Evolutionary conservation across 768 basidiomycete genomes (phyloP), one percentile per base, ranked within the genome.

Genomic region (Boletus reticuloceps): DNA sequence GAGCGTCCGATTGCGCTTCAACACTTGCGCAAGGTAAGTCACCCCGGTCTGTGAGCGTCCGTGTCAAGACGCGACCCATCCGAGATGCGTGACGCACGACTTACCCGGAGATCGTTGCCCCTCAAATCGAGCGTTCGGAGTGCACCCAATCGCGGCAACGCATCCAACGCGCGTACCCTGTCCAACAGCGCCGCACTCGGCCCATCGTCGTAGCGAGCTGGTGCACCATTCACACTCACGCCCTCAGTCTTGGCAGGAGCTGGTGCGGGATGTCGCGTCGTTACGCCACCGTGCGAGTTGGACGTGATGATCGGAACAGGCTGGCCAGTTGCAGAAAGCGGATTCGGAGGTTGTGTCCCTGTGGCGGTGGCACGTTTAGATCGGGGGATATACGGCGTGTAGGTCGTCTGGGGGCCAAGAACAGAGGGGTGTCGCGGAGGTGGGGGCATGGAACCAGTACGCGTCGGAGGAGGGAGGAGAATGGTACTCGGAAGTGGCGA

Each of bases 1-100:
- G 42, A 98, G 77, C 4, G 96, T 98, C 42, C 94, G 79, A 71
- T 99, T 98, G 37, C 96, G 86, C 68, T 98, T 98, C 58, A 98
- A 76, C 0, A 98, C 96, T 72, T 98, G 95, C 0, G 94, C 88
- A 46, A 98, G 83, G 65, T 97, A 98, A 0, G 82, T 83, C 36
- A 98, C 87, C 1, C 96, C 95, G 41, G 72, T 82, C 81, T 83
- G 56, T 14, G 13, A 42, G 40, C 32, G 6, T 22, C 31, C 38
- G 17, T 9, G 11, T 54, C 53, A 60, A 27, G 39, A 39, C 13
- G 13, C 34, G 12, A 39, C 14, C 38, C 12, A 16, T 39, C 14
- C 8, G 38, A 31, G 12, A 34, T 20, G 5, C 46, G 14, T 34
- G 53, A 50, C 9, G 39, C n/a, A 32, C 29, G 14, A 78, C 91